phyloP scores from a whole-genome alignment of 2,329 filamentous ascomycete genomes.

The Diplodia scrobiculata region DNA sequence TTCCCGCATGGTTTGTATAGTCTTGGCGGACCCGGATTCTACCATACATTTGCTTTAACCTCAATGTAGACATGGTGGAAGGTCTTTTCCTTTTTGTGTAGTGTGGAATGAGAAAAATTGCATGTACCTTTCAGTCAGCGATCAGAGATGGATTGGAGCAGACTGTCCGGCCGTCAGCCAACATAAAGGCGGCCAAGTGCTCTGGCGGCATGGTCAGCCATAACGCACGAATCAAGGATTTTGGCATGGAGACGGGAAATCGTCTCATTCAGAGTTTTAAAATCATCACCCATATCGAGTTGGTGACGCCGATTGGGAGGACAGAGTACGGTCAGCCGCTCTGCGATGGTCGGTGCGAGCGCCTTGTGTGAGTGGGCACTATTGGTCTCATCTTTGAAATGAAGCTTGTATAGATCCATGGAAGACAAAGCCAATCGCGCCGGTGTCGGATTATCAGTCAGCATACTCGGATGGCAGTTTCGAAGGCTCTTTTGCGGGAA shows the following conservation, averaged over 20 bases:
- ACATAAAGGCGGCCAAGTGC: not conserved
- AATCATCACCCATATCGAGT: not conserved
- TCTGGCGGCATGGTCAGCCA: not conserved
- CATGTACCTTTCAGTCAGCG: not conserved
- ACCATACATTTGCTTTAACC: slow-evolving; percentile 5
- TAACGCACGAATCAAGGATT: not conserved
- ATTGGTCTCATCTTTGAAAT: not conserved
- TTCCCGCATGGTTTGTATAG: slow-evolving; percentile 4
- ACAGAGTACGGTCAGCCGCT: not conserved
- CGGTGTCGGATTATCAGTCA: not conserved
- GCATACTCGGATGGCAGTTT: slow-evolving; percentile 28
- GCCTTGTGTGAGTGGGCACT: not conserved
- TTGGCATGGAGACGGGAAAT: not conserved
- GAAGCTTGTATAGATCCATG: not conserved
- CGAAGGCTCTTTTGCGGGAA: slow-evolving; percentile 37
- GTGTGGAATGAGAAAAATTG: not conserved
- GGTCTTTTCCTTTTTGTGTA: not conserved
- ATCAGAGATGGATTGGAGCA: not conserved
- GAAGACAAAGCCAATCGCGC: not conserved
- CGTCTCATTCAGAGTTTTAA: not conserved
- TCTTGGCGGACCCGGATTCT: slow-evolving; percentile 13
- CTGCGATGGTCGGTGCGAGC: not conserved
- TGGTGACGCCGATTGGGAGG: not conserved
- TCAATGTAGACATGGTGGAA: slow-evolving; percentile 8
- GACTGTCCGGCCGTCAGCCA: not conserved